Evolutionary conservation across 176 grass and related monocot species (phyloP), one percentile per base, ranked within the genome.

Genomic region (Echinochloa phyllopogon): DNA sequence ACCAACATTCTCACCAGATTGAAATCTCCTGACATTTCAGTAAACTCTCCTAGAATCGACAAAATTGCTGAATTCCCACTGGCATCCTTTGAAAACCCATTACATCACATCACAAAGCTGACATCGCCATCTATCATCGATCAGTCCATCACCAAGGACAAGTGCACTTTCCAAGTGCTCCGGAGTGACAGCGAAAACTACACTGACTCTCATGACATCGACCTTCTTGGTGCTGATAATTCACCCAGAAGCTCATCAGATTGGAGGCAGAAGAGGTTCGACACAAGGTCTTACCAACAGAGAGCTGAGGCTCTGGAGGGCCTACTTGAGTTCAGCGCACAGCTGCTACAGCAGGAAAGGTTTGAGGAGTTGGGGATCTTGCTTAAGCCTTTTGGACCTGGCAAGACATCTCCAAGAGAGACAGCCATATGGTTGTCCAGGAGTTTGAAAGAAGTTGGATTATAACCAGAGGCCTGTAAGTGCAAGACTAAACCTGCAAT

Each of bases 291-390:
- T 0, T 95, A 92, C 75, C 89, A 91, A 75, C 93, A 98, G 82
- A 82, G 95, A 79, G 93, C 95, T 16, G 91, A 98, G 72, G 95
- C 95, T 10, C 78, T 98, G 25, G 95, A 98, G 58, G 93, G 95
- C 3, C 84, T 98, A 84, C 95, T 98, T 73, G 95, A 98, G 53
- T 98, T 98, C 91, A 98, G 95, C 79, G 95, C 93, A 3, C 95
- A 95, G 36, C 75, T 98, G 65, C 87, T 98, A 45, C 91, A 95
- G 44, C 93, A 98, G 65, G 93, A 92, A 75, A 93, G 93, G 57
- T 90, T 93, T 61, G 91, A 98, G 16, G 95, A 95, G 87, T 49
- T 98, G 55, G 93, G 91, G 42, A 87, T 95, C 23, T 82, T 98
- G 56, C 84, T 98, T 49, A 95, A 93, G 80, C 93, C 91, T 59